Conservation (phyloP, 2,329 filamentous ascomycete species). For the Monilinia aucupariae region DNA sequence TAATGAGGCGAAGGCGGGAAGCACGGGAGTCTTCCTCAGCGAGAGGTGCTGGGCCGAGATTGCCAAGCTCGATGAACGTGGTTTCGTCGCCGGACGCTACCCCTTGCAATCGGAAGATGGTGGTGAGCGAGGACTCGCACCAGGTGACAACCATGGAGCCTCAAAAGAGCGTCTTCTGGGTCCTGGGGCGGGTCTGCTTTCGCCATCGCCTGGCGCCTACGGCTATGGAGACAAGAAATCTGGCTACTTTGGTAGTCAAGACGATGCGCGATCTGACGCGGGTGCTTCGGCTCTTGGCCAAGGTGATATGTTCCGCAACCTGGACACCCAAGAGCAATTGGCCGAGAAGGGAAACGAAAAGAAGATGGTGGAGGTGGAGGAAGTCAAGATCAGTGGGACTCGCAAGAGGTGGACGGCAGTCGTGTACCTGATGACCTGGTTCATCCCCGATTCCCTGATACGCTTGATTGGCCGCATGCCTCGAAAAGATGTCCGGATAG, state of each 20-base stretch:
- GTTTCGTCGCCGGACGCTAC: constrained; percentile 50
- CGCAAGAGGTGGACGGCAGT: constrained; percentile 88
- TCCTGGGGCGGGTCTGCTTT: constrained; percentile 43
- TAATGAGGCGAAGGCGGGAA: constrained; percentile 86
- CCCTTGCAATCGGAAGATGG: constrained; percentile 52
- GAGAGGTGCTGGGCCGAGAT: constrained; percentile 94
- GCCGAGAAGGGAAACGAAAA: constrained; percentile 92
- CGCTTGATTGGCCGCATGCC: constrained; percentile 74
- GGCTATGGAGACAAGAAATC: constrained; percentile 69
- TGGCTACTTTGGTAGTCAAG: constrained; percentile 71
- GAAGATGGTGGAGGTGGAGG: constrained; percentile 84
- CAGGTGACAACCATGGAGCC: constrained; percentile 53
- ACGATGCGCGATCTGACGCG: constrained; percentile 84
- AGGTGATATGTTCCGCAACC: constrained; percentile 96
- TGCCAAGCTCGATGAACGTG: constrained; percentile 63
- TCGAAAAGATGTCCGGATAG: constrained; percentile 84
- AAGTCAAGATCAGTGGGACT: constrained; percentile 67
- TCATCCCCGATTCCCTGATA: constrained; percentile 78
- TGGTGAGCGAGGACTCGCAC: constrained; percentile 56
- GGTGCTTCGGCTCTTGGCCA: constrained; percentile 84
- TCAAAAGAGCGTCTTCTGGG: constrained; percentile 55
- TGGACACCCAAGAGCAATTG: constrained; percentile 91
- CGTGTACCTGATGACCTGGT: constrained; percentile 80
- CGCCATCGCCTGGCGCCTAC: constrained; percentile 53
- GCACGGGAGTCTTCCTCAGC: constrained; percentile 91